Conservation (phyloP, 106 monocot species). For the Platanthera guangdongensis region DNA sequence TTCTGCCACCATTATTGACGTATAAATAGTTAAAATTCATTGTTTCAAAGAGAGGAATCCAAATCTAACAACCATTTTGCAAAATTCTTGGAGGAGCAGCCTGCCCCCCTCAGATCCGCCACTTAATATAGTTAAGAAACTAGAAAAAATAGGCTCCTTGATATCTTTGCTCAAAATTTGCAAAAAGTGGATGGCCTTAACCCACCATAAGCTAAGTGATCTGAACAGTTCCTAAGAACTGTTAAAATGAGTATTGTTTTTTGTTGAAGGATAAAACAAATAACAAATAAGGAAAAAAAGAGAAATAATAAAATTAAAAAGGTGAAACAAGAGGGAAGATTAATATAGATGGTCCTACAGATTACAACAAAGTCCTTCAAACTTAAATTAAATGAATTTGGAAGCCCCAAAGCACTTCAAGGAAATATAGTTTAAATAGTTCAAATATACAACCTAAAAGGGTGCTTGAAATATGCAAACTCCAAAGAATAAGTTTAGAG, state of each 20-base stretch:
- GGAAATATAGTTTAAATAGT: background rate
- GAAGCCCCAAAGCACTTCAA: background rate
- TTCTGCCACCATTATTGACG: too few species aligned
- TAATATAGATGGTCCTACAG: too few species aligned
- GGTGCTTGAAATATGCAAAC: background rate
- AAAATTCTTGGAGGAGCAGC: too few species aligned
- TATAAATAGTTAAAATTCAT: too few species aligned
- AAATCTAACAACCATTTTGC: too few species aligned
- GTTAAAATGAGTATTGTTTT: background rate
- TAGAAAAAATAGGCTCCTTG: too few species aligned
- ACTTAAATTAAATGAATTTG: background rate
- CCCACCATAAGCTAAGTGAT: background rate
- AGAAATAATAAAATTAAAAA: background rate
- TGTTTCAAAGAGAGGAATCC: too few species aligned
- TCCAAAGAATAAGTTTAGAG: background rate
- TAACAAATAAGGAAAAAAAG: background rate
- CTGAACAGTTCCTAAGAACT: background rate
- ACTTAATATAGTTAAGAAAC: too few species aligned
- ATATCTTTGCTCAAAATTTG: background rate
- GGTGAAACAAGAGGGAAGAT: background rate
- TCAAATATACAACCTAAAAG: background rate
- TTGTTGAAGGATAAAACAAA: background rate
- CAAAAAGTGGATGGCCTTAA: background rate
- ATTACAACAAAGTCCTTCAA: background rate
- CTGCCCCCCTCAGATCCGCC: too few species aligned